Conservation (phyloP, 768 basidiomycete genomes). For the Phanerodontia chrysosporium region DNA sequence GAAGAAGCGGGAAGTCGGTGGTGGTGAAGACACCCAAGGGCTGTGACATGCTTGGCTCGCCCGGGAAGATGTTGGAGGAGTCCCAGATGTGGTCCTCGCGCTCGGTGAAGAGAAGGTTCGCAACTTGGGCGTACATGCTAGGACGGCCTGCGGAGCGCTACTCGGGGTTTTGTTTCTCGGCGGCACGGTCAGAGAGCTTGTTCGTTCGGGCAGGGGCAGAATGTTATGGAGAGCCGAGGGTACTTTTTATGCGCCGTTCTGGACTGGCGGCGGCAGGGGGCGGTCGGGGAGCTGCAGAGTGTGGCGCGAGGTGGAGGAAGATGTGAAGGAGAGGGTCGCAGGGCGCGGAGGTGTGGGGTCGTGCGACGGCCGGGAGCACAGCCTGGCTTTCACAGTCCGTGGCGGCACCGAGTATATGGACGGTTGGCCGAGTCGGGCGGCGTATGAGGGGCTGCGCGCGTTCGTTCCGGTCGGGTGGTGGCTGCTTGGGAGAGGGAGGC, state of each 20-base stretch:
- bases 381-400: not conserved
- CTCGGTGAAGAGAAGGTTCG: not conserved
- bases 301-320: not conserved
- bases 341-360: not conserved
- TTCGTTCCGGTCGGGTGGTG: not conserved
- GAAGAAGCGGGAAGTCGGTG: not conserved
- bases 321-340: not conserved
- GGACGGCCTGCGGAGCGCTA: not conserved
- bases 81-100: slow-evolving; percentile 3
- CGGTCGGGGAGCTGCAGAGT: not conserved
- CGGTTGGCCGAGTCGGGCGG: not conserved
- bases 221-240: not conserved
- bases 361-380: not conserved
- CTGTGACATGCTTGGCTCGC: not conserved
- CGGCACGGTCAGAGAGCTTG: not conserved
- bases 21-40: not conserved
- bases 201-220: not conserved
- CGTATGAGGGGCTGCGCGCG: not conserved
- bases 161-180: not conserved
- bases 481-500: not conserved
- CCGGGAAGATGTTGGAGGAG: not conserved
- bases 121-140: not conserved
- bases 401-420: not conserved
- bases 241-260: not conserved
- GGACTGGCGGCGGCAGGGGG: not conserved